A percentile compares a stretch with the other conserved stretches of the same genome.
Evolutionary conservation across 257 asterid genomes (phyloP).

Genomic region (Gentiana straminea): DNA sequence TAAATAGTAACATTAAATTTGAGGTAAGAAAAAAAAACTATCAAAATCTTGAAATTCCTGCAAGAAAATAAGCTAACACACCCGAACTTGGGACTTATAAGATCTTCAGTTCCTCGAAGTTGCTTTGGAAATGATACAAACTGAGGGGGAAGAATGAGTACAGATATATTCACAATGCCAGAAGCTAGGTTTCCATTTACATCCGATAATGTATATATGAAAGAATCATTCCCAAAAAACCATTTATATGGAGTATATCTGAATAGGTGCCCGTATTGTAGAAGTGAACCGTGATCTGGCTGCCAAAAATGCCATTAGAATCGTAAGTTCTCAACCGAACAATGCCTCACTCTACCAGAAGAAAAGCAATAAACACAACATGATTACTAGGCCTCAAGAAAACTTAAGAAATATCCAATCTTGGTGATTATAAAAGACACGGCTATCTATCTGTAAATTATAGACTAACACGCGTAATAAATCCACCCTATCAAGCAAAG

Average conservation of each 20-base stretch:
- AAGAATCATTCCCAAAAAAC: slow-evolving; percentile 63
- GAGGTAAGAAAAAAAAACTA: not conserved
- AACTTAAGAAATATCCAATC: too few species aligned
- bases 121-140: slow-evolving; percentile 51
- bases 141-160: slow-evolving; percentile 76
- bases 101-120: slow-evolving; percentile 66
- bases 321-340: not conserved
- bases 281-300: slow-evolving; percentile 75
- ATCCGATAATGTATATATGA: slow-evolving; percentile 52
- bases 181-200: slow-evolving; percentile 67
- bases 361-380: too few species aligned
- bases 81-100: slow-evolving; percentile 68
- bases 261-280: slow-evolving; percentile 44
- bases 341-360: too few species aligned
- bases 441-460: not conserved
- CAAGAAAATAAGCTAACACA: slow-evolving; percentile 16
- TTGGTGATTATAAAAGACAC: not conserved
- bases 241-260: slow-evolving; percentile 77
- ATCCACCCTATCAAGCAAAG: too few species aligned
- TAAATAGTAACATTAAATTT: not conserved
- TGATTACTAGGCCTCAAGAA: too few species aligned
- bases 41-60: not conserved
- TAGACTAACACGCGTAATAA: too few species aligned
- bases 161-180: slow-evolving; percentile 45
- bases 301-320: slow-evolving; percentile 24